Base-by-base conservation (phyloP, 2,329 filamentous ascomycete species). In the Laburnicola sp. region DNA sequence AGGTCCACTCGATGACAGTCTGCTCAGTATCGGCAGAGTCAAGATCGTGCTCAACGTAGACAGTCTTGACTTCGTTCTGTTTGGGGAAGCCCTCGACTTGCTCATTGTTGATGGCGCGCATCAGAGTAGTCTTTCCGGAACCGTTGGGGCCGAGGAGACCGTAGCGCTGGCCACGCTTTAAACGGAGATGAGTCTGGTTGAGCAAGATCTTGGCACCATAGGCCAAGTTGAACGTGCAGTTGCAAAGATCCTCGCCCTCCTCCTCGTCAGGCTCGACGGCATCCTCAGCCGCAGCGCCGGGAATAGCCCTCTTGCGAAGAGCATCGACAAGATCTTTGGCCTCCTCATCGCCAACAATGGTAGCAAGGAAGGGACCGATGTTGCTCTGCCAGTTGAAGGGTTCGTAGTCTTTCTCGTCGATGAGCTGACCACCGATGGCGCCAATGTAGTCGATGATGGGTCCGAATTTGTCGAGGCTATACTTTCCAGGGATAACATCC, bases 31-130 rank as follows among this genome's bases (percentile, higher is more conserved):
- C 93, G 62, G 87, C 94, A 64, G 94, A 88, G 78, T 97, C 94
- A 61, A 99, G 83, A 78, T 99, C 94, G 89, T 99, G 94, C 88
- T 99, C 94, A 70, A 99, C 93, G 85, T 97, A 99, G 75, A 97
- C 93, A 59, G 94, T 99, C 89, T 97, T 97, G 83, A 99, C 94
- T 76, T 99, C 94, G 75, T 79, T 86, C 86, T 97, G 94, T 88
- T 97, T 97, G 75, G 94, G 94, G 88, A 99, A 99, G 74, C 94
- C 94, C 82, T 99, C 94, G 57, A 99, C 93, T 81, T 99, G 94
- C 84, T 97, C 94, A 82, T 99, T 99, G 88, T 97, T 97, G 88
- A 99, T 99, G 74, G 94, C 94, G 63, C 94, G 93, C 94, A 99
- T 99, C 73, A 99, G 91, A 32, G 94, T 99, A 51, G 94, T 97